phyloP scores from a whole-genome alignment of 2,329 filamentous ascomycete species.

The Penicillium corylophilum region DNA sequence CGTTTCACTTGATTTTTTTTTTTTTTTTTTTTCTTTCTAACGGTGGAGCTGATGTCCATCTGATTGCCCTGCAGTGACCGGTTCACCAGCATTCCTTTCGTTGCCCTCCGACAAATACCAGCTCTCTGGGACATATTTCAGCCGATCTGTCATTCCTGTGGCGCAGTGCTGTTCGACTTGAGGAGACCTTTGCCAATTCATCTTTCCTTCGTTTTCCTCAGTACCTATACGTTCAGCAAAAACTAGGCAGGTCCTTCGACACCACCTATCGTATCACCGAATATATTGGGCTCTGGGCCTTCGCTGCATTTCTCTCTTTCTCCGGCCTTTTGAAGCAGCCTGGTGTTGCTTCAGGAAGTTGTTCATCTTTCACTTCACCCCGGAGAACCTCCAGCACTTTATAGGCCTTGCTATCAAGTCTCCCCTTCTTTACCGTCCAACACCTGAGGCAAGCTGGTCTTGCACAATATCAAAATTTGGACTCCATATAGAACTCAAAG shows the following conservation, averaged over 20 bases:
- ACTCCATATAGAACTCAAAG: background rate
- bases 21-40: slow-evolving; percentile 10
- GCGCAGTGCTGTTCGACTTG: slow-evolving; percentile 1
- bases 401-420: slow-evolving; percentile 2
- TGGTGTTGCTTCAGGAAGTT: slow-evolving; percentile 9
- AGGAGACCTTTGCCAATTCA: background rate
- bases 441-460: slow-evolving; percentile 32
- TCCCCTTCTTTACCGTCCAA: slow-evolving; percentile 1
- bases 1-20: slow-evolving; percentile 1
- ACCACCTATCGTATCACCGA: slow-evolving; percentile 4
- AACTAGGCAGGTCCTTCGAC: slow-evolving; percentile 21
- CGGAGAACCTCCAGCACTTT: slow-evolving; percentile 2
- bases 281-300: background rate
- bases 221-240: slow-evolving; percentile 6
- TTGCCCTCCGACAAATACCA: slow-evolving; percentile 22
- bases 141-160: slow-evolving; percentile 13
- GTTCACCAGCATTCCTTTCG: slow-evolving; percentile 33
- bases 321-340: slow-evolving; percentile 4
- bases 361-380: background rate
- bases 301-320: background rate
- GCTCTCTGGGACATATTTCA: slow-evolving; percentile 12
- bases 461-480: slow-evolving; percentile 13
- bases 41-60: slow-evolving; percentile 13
- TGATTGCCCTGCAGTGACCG: slow-evolving; percentile 20
- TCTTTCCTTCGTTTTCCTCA: slow-evolving; percentile 1